Conservation (phyloP, 495 filamentous ascomycete species). For the Neurospora sp. region DNA sequence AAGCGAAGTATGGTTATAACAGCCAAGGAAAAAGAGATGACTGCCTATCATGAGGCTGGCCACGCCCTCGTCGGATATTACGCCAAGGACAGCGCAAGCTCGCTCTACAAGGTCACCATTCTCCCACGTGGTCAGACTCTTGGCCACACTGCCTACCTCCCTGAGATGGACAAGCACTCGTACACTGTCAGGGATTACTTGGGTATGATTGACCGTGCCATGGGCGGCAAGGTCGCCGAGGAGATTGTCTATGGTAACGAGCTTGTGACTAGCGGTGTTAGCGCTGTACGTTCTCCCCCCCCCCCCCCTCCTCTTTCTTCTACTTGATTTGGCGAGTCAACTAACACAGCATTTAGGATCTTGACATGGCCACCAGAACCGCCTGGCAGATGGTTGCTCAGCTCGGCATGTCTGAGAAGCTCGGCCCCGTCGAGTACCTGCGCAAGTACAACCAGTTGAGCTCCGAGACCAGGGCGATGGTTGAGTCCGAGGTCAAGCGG, state of each 20-base stretch:
- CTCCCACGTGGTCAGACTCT: slow-evolving; percentile 80
- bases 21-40: slow-evolving; percentile 76
- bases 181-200: slow-evolving; percentile 62
- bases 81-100: slow-evolving; percentile 53
- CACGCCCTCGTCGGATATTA: slow-evolving; percentile 85
- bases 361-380: slow-evolving; percentile 64
- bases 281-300: slow-evolving; percentile 46
- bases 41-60: slow-evolving; percentile 94
- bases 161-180: slow-evolving; percentile 84
- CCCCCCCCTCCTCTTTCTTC: too few species aligned
- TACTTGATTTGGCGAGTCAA: slow-evolving; percentile 1
- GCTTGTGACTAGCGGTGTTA: slow-evolving; percentile 75
- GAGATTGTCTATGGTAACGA: slow-evolving; percentile 84
- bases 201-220: slow-evolving; percentile 66
- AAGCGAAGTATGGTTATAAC: slow-evolving; percentile 77
- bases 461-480: slow-evolving; percentile 68
- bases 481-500: slow-evolving; percentile 77
- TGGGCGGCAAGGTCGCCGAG: slow-evolving; percentile 92
- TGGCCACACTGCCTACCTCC: slow-evolving; percentile 74
- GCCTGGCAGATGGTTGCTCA: slow-evolving; percentile 80
- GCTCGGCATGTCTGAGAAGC: slow-evolving; percentile 77
- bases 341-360: slow-evolving; percentile 49
- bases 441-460: slow-evolving; percentile 73
- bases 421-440: slow-evolving; percentile 82
- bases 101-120: slow-evolving; percentile 93